A percentile compares a stretch with the other conserved stretches of the same genome.
phyloP scores from a whole-genome alignment of 1,284 basidiomycete species.

The Boletus smithii region DNA sequence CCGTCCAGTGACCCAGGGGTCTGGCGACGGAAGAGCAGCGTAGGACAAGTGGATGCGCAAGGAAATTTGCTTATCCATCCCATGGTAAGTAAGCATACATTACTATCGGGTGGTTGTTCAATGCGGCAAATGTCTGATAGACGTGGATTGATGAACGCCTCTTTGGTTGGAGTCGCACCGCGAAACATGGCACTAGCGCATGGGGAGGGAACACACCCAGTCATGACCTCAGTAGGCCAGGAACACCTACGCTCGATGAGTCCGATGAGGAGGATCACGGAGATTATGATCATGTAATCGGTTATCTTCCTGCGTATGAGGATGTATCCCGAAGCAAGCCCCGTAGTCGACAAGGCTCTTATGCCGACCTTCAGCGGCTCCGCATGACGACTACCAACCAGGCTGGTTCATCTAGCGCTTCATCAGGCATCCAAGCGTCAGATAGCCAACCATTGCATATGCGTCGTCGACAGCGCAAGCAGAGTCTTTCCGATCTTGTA shows the following conservation, averaged over 20 bases:
- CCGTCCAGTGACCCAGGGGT: constrained; percentile 67
- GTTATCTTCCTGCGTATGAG: constrained; percentile 53
- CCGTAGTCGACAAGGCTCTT: constrained; percentile 71
- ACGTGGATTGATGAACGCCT: constrained; percentile 91
- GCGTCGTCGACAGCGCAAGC: constrained; percentile 53
- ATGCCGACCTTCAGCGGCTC: constrained; percentile 73
- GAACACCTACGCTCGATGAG: constrained; percentile 66
- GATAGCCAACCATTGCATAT: constrained; percentile 44
- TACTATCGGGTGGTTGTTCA: not conserved
- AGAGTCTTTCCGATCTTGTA: constrained; percentile 62
- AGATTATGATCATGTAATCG: constrained; percentile 77
- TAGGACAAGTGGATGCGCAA: constrained; percentile 75
- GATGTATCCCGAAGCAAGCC: constrained; percentile 42
- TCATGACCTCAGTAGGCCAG: constrained; percentile 60
- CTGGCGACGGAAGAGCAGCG: constrained; percentile 72
- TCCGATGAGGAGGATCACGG: constrained; percentile 77
- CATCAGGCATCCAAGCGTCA: constrained; percentile 23
- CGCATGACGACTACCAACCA: constrained; percentile 39
- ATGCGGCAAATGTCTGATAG: constrained; percentile 31
- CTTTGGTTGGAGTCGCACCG: constrained; percentile 86
- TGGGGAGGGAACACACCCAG: constrained; percentile 59
- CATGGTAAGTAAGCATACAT: constrained; percentile 45
- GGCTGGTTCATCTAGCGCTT: constrained; percentile 8
- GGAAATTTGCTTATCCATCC: constrained; percentile 78
- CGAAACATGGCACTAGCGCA: constrained; percentile 68